Evolutionary conservation across 495 filamentous ascomycete genomes (phyloP).

Genomic region (Aspergillus cavernicola): DNA sequence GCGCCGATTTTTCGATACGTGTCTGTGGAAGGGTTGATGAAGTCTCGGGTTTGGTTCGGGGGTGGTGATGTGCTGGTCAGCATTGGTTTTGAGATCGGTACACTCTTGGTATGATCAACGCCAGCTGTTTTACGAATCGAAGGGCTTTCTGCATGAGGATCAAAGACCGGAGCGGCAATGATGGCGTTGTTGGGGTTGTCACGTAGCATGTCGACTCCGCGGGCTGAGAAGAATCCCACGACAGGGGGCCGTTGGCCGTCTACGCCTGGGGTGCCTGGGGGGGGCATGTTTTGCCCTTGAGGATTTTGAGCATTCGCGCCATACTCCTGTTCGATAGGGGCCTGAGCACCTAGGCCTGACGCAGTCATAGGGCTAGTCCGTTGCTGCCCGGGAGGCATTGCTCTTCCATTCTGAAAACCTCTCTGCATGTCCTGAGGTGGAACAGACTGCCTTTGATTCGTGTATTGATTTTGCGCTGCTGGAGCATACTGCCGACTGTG

Average conservation of each 20-base stretch:
- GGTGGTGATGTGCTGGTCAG: conserved; percentile 27
- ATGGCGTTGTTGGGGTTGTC: conserved; percentile 38
- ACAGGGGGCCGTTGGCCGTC: conserved; percentile 23
- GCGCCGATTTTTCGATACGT: conserved; percentile 69
- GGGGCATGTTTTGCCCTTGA: conserved; percentile 30
- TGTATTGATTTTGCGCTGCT: conserved; percentile 12
- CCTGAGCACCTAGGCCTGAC: conserved; percentile 17
- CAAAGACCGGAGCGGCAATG: conserved; percentile 59
- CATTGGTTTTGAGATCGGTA: conserved; percentile 55
- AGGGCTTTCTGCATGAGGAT: conserved; percentile 78
- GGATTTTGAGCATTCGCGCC: conserved; percentile 20
- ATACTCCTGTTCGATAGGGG: conserved; percentile 27
- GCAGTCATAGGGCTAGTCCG: conserved; percentile 6
- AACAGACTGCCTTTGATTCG: conserved; percentile 20
- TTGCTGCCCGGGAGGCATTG: conserved; percentile 22
- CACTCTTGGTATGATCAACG: conserved; percentile 74
- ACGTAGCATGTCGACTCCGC: conserved; percentile 54
- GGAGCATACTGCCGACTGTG: conserved; percentile 23
- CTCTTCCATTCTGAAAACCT: conserved; percentile 23
- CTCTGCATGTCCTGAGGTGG: conserved; percentile 16
- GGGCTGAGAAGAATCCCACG: conserved; percentile 73
- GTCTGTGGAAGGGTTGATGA: conserved; percentile 69
- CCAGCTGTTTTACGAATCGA: conserved; percentile 86
- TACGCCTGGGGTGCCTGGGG: conserved; percentile 14
- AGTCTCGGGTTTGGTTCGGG: conserved; percentile 38